A percentile compares a stretch with the other conserved stretches of the same genome.
Evolutionary conservation across 805 yeast genomes (phyloP).

Genomic region (Debaryomyces maramus): DNA sequence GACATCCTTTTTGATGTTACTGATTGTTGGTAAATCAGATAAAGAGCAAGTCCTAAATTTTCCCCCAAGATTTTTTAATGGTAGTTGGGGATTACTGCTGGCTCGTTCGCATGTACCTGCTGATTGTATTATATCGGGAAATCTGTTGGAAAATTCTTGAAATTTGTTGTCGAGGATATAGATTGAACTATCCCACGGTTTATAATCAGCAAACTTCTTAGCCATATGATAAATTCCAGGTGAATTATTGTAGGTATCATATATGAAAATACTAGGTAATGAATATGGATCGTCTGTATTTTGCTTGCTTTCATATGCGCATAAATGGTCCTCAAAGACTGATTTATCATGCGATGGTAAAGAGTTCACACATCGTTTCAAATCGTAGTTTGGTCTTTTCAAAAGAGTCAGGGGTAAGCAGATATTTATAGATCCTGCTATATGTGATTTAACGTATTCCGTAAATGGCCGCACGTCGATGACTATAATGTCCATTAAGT

Average conservation of each 20-base stretch:
- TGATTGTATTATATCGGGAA: constrained; percentile 19
- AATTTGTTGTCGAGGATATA: constrained; percentile 46
- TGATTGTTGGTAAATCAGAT: constrained; percentile 13
- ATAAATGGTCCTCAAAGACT: constrained; percentile 38
- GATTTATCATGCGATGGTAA: constrained; percentile 53
- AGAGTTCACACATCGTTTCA: constrained; percentile 61
- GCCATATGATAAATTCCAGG: constrained; percentile 47
- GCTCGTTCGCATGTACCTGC: constrained; percentile 13
- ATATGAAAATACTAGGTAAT: constrained; percentile 33
- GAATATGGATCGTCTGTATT: background rate
- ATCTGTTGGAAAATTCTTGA: constrained; percentile 27
- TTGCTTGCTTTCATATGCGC: background rate
- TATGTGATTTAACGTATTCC: constrained; percentile 60
- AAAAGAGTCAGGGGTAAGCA: constrained; percentile 89
- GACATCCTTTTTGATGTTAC: constrained; percentile 5
- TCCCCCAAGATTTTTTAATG: background rate
- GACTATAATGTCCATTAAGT: constrained; percentile 32
- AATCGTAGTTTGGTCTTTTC: constrained; percentile 69
- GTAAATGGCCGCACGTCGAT: constrained; percentile 82
- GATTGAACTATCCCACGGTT: constrained; percentile 15
- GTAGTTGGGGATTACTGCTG: constrained; percentile 1
- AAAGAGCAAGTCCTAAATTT: constrained; percentile 18
- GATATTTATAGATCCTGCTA: constrained; percentile 65
- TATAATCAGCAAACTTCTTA: constrained; percentile 43
- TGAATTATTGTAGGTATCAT: constrained; percentile 46